Evolutionary conservation across 306 rosid genomes (phyloP).

Genomic region (Begonia fuchsioides): DNA sequence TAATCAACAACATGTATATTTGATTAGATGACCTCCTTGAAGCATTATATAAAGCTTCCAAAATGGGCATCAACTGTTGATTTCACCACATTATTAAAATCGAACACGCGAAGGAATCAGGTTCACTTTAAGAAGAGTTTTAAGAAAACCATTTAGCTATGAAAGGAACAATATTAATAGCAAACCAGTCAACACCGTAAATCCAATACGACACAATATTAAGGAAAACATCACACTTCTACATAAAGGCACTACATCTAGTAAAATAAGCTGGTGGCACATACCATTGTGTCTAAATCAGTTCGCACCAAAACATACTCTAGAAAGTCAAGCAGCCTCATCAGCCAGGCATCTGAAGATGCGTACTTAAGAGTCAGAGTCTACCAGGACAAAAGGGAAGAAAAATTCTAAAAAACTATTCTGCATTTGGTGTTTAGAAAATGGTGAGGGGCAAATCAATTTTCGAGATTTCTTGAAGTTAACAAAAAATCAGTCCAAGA

Average conservation of each 20-base stretch:
- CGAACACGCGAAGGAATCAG: neutral
- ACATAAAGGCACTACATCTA: neutral
- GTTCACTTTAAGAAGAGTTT: too few relatives aligned
- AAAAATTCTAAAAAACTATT: too few relatives aligned
- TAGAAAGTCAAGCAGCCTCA: conserved; percentile 77
- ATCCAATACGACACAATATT: neutral
- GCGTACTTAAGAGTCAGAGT: conserved; percentile 1
- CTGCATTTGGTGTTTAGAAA: too few relatives aligned
- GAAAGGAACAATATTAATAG: too few relatives aligned
- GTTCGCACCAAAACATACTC: conserved; percentile 99
- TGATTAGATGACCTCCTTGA: conserved; percentile 76
- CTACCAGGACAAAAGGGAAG: too few relatives aligned
- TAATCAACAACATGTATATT: conserved; percentile 91
- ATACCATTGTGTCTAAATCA: conserved; percentile 95
- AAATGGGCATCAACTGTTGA: conserved; percentile 79
- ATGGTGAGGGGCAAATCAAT: too few relatives aligned
- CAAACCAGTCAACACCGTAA: too few relatives aligned
- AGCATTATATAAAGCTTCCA: conserved; percentile 91
- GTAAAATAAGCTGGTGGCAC: conserved; percentile 14
- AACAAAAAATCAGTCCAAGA: too few relatives aligned
- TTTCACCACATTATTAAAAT: neutral
- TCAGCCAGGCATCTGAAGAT: conserved; percentile 72
- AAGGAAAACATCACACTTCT: neutral
- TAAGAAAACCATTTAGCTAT: too few relatives aligned
- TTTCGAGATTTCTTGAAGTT: too few relatives aligned